Evolutionary conservation across 2,329 filamentous ascomycete genomes (phyloP), one percentile per base, ranked within the genome.

Genomic region (Nemania diffusa): DNA sequence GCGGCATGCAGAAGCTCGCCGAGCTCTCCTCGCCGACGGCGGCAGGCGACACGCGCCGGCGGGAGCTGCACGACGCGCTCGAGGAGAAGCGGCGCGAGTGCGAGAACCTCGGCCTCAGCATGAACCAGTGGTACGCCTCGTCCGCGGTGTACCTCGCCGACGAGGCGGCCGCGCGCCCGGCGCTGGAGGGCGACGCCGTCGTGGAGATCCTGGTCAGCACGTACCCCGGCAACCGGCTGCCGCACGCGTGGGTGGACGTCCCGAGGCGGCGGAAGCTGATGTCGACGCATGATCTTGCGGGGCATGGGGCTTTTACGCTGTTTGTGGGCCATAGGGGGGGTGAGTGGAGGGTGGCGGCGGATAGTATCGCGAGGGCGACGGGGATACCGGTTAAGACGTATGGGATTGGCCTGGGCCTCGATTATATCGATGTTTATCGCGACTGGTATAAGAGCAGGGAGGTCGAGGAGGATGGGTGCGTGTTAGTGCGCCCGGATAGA

Each of bases 231-330:
- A 80, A 81, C 32, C 80, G 88, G 1, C 76, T 90, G 24, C 89
- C 89, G 5, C 89, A 91, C 75, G 88, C 81, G 0, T 91, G 89
- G 89, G 77, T 91, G 17, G 86, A 88, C 76, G 81, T 80, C 22
- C 72, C 79, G 6, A 71, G 80, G 11, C 83, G 87, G 0, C 77
- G 78, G 9, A 73, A 81, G 59, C 78, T 78, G 15, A 77, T 86
- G 20, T 89, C 87, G 0, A 90, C 87, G 0, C 84, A 87, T 52
- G 88, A 91, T 74, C 76, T 91, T 1, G 85, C 85, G 0, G 88
- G 88, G 0, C 80, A 89, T 57, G 84, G 86, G 0, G 71, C 72
- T 0, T 89, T 88, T 72, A 79, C 75, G 13, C 72, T 87, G 1
- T 73, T 87, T 7, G 85, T 84, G 0, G 87, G 88, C 0, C 82